phyloP scores from a whole-genome alignment of 2,329 filamentous ascomycete species.

The Exophiala dermatitidis region DNA sequence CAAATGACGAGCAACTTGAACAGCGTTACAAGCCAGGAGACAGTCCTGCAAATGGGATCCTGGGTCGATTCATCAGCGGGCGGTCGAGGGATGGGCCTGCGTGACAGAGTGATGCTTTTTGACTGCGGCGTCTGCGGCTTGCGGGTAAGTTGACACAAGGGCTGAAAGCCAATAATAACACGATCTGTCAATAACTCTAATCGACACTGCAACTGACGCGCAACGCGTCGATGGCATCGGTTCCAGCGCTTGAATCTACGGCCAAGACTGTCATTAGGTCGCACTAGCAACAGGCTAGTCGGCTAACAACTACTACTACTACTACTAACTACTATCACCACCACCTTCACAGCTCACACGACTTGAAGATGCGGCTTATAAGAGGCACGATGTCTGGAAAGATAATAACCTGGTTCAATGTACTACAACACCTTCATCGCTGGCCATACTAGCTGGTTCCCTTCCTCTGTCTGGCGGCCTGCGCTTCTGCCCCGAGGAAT shows the following conservation, averaged over 20 bases:
- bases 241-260: too few relatives aligned
- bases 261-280: too few relatives aligned
- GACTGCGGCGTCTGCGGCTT: not conserved
- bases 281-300: too few relatives aligned
- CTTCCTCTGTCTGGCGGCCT: conserved; percentile 8
- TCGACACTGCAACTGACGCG: not conserved
- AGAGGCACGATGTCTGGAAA: not conserved
- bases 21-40: conserved; percentile 6
- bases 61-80: conserved; percentile 11
- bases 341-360: too few relatives aligned
- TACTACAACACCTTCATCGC: not conserved
- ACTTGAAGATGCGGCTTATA: too few relatives aligned
- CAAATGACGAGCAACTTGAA: not conserved
- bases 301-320: too few relatives aligned
- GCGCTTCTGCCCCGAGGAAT: conserved; percentile 36
- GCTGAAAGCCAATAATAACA: not conserved
- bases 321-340: too few relatives aligned
- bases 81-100: conserved; percentile 3
- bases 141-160: not conserved
- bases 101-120: not conserved
- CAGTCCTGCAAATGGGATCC: conserved; percentile 8
- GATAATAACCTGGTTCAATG: not conserved
- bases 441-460: not conserved
- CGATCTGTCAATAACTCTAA: not conserved
- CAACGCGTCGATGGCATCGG: too few relatives aligned